A percentile compares a stretch with the other conserved stretches of the same genome.
These are phyloP conservation scores for Mycena rosella DNA, from an alignment of 768 basidiomycete species.

Conservation along the genomic window DNA sequence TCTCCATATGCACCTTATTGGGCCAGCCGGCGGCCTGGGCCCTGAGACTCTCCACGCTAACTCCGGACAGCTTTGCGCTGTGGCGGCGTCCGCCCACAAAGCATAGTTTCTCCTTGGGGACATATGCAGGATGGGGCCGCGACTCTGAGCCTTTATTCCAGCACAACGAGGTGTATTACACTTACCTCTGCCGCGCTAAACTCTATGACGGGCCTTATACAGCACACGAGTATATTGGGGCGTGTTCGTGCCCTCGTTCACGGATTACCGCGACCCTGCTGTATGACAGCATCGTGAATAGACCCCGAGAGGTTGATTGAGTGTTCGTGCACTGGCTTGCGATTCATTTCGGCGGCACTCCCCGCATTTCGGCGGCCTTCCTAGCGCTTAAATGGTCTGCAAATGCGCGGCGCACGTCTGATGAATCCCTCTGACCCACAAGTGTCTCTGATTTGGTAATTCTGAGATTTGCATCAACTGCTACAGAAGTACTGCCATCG, in stretches of 20 bases:
- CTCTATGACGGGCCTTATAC: conserved; percentile 12
- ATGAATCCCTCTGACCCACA: background rate
- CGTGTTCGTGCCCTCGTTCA: conserved; percentile 2
- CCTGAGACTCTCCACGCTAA: background rate
- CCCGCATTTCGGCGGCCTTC: too few species aligned
- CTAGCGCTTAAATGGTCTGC: background rate
- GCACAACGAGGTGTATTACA: background rate
- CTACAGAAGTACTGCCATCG: conserved; percentile 10
- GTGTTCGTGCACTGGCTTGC: background rate
- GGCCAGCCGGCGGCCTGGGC: too few species aligned
- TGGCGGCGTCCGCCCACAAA: background rate
- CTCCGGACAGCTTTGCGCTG: background rate
- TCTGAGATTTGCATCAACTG: background rate
- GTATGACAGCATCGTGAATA: background rate
- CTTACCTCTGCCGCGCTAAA: background rate
- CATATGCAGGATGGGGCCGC: too few species aligned
- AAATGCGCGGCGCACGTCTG: background rate
- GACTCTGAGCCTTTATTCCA: conserved; percentile 10
- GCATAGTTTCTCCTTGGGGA: background rate
- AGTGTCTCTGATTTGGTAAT: background rate
- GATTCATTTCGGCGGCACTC: conserved; percentile 4
- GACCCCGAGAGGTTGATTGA: background rate
- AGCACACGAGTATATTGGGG: background rate
- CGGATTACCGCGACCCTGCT: background rate
- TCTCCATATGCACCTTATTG: too few species aligned